Conservation (phyloP, 1,284 basidiomycete genomes). For the Irpex sp. region DNA sequence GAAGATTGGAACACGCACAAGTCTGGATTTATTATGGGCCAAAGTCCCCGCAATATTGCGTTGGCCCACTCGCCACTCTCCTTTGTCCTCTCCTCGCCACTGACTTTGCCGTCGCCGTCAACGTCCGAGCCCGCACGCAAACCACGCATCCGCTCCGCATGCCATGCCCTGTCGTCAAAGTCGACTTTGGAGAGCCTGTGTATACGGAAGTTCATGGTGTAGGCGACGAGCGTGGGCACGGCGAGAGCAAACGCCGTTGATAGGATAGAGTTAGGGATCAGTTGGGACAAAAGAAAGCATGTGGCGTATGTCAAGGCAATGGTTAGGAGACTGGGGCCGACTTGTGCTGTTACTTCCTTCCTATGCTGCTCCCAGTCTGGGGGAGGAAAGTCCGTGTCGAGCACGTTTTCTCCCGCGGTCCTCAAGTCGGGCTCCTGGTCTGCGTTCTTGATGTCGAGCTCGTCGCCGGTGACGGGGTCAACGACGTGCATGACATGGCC, state of each 20-base stretch:
- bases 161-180: conserved; percentile 33
- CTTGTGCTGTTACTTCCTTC: conserved; percentile 20
- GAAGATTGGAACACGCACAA: conserved; percentile 18
- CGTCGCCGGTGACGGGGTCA: conserved; percentile 30
- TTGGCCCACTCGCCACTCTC: conserved; percentile 41
- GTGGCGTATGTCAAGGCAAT: conserved; percentile 23
- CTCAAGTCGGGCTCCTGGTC: conserved; percentile 23
- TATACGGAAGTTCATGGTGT: conserved; percentile 28
- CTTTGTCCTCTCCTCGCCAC: conserved; percentile 28
- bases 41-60: conserved; percentile 30
- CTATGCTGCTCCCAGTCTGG: conserved; percentile 31
- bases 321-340: conserved; percentile 21
- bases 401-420: conserved; percentile 27
- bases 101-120: conserved; percentile 28
- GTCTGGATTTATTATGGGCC: conserved; percentile 37
- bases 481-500: conserved; percentile 25
- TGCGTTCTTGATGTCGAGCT: conserved; percentile 28
- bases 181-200: conserved; percentile 25
- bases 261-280: conserved; percentile 25
- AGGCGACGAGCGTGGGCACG: conserved; percentile 26
- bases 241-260: conserved; percentile 21
- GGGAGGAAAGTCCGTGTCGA: conserved; percentile 28
- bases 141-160: conserved; percentile 35
- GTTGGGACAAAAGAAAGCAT: conserved; percentile 22
- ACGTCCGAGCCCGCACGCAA: conserved; percentile 29